Base-by-base conservation (phyloP, 139 green algal species). In the Coccomyxa sp. region DNA sequence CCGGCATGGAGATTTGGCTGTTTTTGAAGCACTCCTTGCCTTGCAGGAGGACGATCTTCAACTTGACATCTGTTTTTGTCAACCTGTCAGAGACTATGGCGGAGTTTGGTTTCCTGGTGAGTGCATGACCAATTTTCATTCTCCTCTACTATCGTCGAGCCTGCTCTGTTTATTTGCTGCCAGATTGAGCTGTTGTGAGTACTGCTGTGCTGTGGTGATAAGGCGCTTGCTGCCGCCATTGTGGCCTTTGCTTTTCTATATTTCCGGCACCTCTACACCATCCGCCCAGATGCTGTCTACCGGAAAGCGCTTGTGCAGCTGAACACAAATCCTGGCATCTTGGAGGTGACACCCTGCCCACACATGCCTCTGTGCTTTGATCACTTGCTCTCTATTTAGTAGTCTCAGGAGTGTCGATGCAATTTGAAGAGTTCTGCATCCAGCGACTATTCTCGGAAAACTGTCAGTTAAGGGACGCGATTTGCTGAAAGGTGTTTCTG, bases 321-420 rank as follows among this genome's bases (percentile, higher is more conserved):
- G 13, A 96, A 95, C 83, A 92, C 89, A 0, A 88, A 91, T 80
- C 90, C 93, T 0, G 91, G 87, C 16, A 84, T 93, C 78, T 83
- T 95, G 30, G 91, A 95, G 89, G 91, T 91, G 68, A 30, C 38
- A 7, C 7, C 38, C 38, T 7, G 38, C 38, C 38, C 38, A 51
- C 38, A 51, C 38, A 51, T 51, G 7, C 38, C 38, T 51, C 38
- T 51, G 38, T 51, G 38, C 38, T 51, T 51, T 51, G 38, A 51
- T 51, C 38, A 51, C 38, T 51, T 51, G 38, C 38, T 51, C 38
- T 11, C 38, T 51, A 11, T 51, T 51, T 7, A 51, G 3, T 11
- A 3, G 38, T 51, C 38, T 51, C 38, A 51, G 38, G 38, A 51
- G 38, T 7, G 38, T 51, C 38, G 3, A 51, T 51, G 38, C 3